Conservation (phyloP, 305 asterid species). For the Fraxinus albicans region DNA sequence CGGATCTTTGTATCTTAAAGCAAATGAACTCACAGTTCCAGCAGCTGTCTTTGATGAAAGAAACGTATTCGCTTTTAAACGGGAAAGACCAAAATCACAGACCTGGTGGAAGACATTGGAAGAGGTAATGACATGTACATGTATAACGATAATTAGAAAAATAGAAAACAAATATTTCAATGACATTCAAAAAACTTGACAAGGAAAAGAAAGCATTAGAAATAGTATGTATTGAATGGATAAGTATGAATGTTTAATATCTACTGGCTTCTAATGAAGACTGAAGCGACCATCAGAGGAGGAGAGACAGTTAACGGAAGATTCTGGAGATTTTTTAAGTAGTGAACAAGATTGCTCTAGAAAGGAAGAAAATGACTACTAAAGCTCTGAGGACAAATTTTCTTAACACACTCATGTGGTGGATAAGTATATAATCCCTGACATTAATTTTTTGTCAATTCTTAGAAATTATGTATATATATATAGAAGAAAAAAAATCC, state of each 20-base stretch:
- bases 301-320: background rate
- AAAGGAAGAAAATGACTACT: background rate
- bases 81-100: slow-evolving; percentile 97
- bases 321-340: background rate
- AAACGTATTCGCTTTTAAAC: slow-evolving; percentile 88
- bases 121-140: slow-evolving; percentile 16
- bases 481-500: background rate
- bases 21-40: slow-evolving; percentile 78
- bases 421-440: background rate
- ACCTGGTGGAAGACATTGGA: slow-evolving; percentile 53
- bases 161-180: slow-evolving; percentile 7
- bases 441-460: background rate
- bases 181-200: slow-evolving; percentile 52
- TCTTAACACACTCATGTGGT: background rate
- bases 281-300: background rate
- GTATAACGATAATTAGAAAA: background rate
- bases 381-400: background rate
- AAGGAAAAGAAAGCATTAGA: slow-evolving; percentile 33
- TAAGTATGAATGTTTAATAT: background rate
- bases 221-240: background rate
- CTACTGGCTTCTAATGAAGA: background rate
- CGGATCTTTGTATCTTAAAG: background rate
- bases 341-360: background rate
- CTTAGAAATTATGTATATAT: background rate
- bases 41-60: slow-evolving; percentile 98